These are phyloP conservation scores for Stachybotrys elegans DNA, from an alignment of 2,329 filamentous ascomycete species.

Conservation along the genomic window DNA sequence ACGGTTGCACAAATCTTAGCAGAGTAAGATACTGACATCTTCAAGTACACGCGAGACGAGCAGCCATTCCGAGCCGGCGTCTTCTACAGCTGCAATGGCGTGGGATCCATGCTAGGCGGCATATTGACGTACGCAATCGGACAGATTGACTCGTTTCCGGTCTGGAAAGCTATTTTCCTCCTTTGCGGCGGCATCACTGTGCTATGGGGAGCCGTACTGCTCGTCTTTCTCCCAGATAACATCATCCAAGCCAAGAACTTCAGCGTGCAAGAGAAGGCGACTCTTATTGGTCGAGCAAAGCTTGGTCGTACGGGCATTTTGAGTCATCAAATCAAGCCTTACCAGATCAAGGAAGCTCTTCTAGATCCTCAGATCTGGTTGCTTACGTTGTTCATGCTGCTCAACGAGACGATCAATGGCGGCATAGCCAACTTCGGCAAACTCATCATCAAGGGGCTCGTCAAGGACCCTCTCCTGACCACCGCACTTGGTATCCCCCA, in stretches of 20 bases:
- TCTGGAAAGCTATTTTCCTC: too few relatives aligned
- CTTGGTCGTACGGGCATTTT: conserved; percentile 40
- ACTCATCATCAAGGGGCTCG: conserved; percentile 46
- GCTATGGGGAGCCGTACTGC: too few relatives aligned
- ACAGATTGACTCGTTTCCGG: too few relatives aligned
- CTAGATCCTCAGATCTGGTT: conserved; percentile 48
- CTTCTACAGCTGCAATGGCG: too few relatives aligned
- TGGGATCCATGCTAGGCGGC: too few relatives aligned
- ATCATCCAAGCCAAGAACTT: too few relatives aligned
- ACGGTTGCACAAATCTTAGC: not conserved
- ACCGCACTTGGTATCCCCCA: conserved; percentile 49
- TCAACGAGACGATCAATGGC: conserved; percentile 50
- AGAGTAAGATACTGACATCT: not conserved
- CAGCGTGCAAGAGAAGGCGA: too few relatives aligned
- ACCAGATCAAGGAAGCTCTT: conserved; percentile 42
- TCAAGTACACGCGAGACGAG: conserved; percentile 34
- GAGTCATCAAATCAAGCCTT: conserved; percentile 40
- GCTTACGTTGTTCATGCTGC: conserved; percentile 46
- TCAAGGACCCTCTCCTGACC: conserved; percentile 28
- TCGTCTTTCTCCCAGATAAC: too few relatives aligned
- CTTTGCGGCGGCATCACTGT: too few relatives aligned
- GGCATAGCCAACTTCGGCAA: conserved; percentile 53
- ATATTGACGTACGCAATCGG: too few relatives aligned
- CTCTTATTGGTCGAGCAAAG: conserved; percentile 58
- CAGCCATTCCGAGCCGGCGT: conserved; percentile 42